phyloP scores from a whole-genome alignment of 139 green algal species.

The Chlamydomonas incerta region DNA sequence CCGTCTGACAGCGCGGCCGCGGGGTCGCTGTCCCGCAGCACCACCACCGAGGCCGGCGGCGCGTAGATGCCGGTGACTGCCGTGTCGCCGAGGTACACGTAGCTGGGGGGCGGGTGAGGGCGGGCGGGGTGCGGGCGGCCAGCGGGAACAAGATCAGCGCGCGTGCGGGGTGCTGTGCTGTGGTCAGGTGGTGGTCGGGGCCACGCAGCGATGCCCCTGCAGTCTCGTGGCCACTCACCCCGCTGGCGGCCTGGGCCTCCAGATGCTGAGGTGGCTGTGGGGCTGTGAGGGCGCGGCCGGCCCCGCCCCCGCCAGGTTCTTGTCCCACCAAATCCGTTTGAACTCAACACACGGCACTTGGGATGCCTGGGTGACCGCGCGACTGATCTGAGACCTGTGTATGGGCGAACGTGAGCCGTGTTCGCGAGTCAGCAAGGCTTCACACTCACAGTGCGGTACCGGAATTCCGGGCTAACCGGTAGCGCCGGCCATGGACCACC shows the following conservation, averaged over 20 bases:
- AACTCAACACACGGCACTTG: constrained; percentile 69
- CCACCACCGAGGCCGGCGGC: constrained; percentile 66
- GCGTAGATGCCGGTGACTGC: constrained; percentile 67
- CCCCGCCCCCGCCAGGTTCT: constrained; percentile 22
- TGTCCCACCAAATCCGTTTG: constrained; percentile 81
- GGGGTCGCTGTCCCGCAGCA: constrained; percentile 66
- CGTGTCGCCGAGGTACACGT: constrained; percentile 78
- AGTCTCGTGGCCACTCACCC: too few species aligned
- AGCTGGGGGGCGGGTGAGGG: constrained; percentile 45
- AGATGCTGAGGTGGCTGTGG: constrained; percentile 50
- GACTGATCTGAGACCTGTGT: constrained; percentile 11
- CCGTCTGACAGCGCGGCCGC: constrained; percentile 19
- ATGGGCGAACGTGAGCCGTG: background rate
- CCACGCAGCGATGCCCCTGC: too few species aligned
- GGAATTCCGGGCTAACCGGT: too few species aligned
- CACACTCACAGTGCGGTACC: too few species aligned
- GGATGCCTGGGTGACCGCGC: background rate
- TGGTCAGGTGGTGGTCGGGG: too few species aligned
- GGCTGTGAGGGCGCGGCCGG: background rate
- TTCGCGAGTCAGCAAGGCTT: background rate
- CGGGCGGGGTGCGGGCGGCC: background rate
- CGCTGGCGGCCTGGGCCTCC: constrained; percentile 70
- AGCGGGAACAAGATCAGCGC: too few species aligned
- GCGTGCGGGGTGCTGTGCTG: too few species aligned
- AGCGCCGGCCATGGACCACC: too few species aligned